Base-by-base conservation (phyloP, 192 early-diverging fungal species). In the Chytriomyces sp. region DNA sequence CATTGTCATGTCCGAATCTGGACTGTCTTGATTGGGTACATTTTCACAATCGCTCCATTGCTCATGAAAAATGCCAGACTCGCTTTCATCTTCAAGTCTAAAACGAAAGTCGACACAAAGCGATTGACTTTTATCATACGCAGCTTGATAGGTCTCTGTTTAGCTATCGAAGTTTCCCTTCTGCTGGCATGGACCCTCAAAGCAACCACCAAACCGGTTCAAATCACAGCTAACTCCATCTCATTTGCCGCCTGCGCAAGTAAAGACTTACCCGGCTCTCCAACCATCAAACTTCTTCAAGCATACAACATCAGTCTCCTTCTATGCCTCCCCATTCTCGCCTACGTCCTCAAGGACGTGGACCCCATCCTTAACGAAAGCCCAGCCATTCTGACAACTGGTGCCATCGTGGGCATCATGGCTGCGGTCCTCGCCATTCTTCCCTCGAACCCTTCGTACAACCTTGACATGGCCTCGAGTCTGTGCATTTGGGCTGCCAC, bases 291-390 rank as follows among this genome's bases (percentile, higher is more conserved):
- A n/a, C n/a, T n/a, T n/a, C n/a, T n/a, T n/a, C n/a, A n/a, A n/a
- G n/a, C n/a, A n/a, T n/a, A n/a, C n/a, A n/a, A n/a, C n/a, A n/a
- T n/a, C n/a, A n/a, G n/a, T n/a, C n/a, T n/a, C n/a, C n/a, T n/a
- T n/a, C n/a, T n/a, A n/a, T n/a, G n/a, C 26, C 58, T 60, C 8
- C 10, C 37, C 32, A 36, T 60, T 6, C 33, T 60, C 30, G 58
- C 58, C 0, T 60, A 60, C 32, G 4, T 60, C 5, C 32, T 60
- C 22, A 60, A 60, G 37, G 58, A 60, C 32, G 58, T 22, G 22
- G 58, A 60, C 58, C 58, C 58, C 10, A 60, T 32, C 12, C 37
- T 33, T 22, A 60, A 60, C 33, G 58, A 60, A 60, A 36, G 32
- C 6, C 30, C 58, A 5, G 30, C 58, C 37, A 10, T 60, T 17